Conservation (phyloP, 2,329 filamentous ascomycete species). For the Apiospora arundinis region DNA sequence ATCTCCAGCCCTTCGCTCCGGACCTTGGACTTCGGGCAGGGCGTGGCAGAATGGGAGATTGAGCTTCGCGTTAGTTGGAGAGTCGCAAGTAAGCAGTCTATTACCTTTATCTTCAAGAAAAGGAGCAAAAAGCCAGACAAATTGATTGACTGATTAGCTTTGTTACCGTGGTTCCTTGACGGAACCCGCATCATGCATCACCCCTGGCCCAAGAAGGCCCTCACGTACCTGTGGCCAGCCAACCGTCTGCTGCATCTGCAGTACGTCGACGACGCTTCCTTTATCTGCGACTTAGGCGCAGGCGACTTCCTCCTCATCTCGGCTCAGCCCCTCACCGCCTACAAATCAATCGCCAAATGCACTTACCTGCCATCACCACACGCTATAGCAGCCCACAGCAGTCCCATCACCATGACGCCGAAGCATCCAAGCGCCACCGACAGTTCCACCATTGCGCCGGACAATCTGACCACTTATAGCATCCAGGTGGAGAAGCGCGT, state of each 20-base stretch:
- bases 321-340: constrained; percentile 13
- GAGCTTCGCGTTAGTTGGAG: neutral
- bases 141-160: too few relatives aligned
- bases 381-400: too few relatives aligned
- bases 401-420: rapidly evolving
- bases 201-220: neutral
- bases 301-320: constrained; percentile 20
- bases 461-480: neutral
- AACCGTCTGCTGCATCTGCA: constrained; percentile 11
- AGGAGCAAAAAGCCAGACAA: too few relatives aligned
- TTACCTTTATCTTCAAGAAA: too few relatives aligned
- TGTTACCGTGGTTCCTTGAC: constrained; percentile 23
- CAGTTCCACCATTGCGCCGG: neutral
- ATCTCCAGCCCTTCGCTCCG: neutral
- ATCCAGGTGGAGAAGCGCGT: neutral
- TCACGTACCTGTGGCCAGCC: neutral
- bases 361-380: neutral
- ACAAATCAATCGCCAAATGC: constrained; percentile 15
- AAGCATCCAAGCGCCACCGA: neutral
- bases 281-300: constrained; percentile 21
- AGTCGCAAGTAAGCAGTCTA: constrained; percentile 2
- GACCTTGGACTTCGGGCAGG: neutral
- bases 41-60: neutral
- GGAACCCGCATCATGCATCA: neutral
- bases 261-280: constrained; percentile 24